These are phyloP conservation scores for Phaeophleospora eucalypticola DNA, from an alignment of 2,329 filamentous ascomycete species.

Conservation along the genomic window DNA sequence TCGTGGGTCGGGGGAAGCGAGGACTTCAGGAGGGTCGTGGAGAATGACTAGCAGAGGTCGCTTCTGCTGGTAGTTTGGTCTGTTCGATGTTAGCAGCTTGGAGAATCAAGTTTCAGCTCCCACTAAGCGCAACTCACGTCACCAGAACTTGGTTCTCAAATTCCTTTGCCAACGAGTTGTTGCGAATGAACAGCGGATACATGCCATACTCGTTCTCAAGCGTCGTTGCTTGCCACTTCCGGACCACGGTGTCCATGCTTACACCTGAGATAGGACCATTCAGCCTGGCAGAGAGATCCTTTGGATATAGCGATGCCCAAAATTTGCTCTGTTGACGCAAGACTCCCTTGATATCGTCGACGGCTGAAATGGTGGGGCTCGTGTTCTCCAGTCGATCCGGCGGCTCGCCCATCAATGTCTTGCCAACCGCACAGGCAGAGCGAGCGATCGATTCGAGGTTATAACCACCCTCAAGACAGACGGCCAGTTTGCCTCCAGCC, in stretches of 20 bases:
- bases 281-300: conserved; percentile 38
- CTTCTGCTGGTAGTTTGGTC: conserved; percentile 60
- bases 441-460: conserved; percentile 89
- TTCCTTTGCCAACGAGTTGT: conserved; percentile 46
- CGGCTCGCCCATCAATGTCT: conserved; percentile 91
- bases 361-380: conserved; percentile 48
- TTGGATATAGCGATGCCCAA: conserved; percentile 84
- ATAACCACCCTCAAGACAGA: conserved; percentile 93
- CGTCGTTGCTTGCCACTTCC: conserved; percentile 68
- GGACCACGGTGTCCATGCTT: conserved; percentile 74
- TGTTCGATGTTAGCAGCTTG: conserved; percentile 29
- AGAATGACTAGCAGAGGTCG: conserved; percentile 77
- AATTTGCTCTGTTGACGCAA: conserved; percentile 59
- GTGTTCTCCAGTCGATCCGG: conserved; percentile 58
- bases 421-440: conserved; percentile 85
- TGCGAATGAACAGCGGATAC: conserved; percentile 74
- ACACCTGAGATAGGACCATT: conserved; percentile 41
- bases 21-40: conserved; percentile 60
- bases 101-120: not conserved
- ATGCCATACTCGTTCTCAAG: conserved; percentile 72
- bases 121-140: conserved; percentile 29
- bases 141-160: conserved; percentile 32
- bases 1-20: conserved; percentile 40
- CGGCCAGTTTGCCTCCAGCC: conserved; percentile 81
- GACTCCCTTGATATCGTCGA: conserved; percentile 55